Base-by-base conservation (phyloP, 2,329 filamentous ascomycete species). In the Claviceps lovelessii region DNA sequence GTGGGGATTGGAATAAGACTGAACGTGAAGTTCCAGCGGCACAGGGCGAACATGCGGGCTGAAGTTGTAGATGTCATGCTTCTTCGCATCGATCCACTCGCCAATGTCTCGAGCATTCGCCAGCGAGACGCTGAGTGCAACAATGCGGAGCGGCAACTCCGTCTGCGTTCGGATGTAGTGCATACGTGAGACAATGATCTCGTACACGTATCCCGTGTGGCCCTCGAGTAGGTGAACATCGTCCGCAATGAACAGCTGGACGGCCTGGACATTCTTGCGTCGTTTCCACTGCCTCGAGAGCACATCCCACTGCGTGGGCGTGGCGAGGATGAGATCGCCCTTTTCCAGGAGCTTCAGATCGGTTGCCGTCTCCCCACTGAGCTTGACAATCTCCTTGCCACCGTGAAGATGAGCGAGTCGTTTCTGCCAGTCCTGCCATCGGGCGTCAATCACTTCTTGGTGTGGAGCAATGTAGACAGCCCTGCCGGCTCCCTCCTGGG, bases 11-110 rank as follows among this genome's bases (percentile, higher is more conserved):
- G 85, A 88, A 72, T 93, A 98, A 1, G 90, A 91, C 70, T 98
- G 93, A 50, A 98, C 86, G 67, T 96, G 90, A 55, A 98, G 80
- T 68, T 97, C 91, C 37, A 98, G 74, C 28, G 91, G 90, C 19
- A 96, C 83, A 1, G 90, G 86, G 55, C 94, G 85, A 58, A 91
- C 84, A 64, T 91, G 86, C 2, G 93, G 93, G 63, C 89, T 95
- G 74, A 98, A 98, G 73, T 98, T 98, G 77, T 91, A 98, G 59
- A 95, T 95, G 51, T 93, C 95, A 67, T 98, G 93, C 74, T 96
- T 97, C 69, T 84, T 95, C 8, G 91, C 93, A 61, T 94, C 93
- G 61, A 98, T 90, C 93, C 93, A 98, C 71, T 96, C 93, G 52
- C 91, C 91, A 63, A 98, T 81, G 64, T 98, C 93, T 56, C 90